These are phyloP conservation scores for Trypanosoma melophagium DNA, from an alignment of 208 protist species.

Conservation along the genomic window DNA sequence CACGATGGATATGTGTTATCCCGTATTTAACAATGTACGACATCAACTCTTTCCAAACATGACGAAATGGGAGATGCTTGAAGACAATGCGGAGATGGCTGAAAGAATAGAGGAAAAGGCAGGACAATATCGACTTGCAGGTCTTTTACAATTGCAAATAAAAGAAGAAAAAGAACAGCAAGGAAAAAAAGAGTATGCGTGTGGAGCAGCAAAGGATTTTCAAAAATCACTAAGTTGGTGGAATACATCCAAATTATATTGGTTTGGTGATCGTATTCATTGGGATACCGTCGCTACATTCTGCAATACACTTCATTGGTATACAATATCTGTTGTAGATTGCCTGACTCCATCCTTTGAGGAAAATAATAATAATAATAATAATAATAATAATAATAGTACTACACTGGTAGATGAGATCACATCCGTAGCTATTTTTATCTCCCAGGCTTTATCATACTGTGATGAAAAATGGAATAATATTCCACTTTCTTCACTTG, in stretches of 20 bases:
- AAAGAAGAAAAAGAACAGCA: neutral
- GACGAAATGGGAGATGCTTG: conserved; percentile 34
- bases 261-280: conserved; percentile 6
- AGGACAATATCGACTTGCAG: conserved; percentile 31
- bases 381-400: neutral
- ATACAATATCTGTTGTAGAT: neutral
- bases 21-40: conserved; percentile 27
- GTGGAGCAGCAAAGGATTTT: conserved; percentile 16
- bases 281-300: conserved; percentile 13
- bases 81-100: conserved; percentile 34
- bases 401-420: neutral
- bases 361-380: neutral
- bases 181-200: neutral
- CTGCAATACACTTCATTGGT: conserved; percentile 2
- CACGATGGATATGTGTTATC: conserved; percentile 28
- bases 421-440: neutral
- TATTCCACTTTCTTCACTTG: neutral
- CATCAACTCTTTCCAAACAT: conserved; percentile 33
- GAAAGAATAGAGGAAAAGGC: conserved; percentile 32
- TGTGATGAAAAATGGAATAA: conserved; percentile 12
- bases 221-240: conserved; percentile 9
- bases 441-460: neutral
- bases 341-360: neutral
- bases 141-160: neutral
- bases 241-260: conserved; percentile 21